Conservation (phyloP, 768 basidiomycete species). For the Phlebiopsis gigantea region DNA sequence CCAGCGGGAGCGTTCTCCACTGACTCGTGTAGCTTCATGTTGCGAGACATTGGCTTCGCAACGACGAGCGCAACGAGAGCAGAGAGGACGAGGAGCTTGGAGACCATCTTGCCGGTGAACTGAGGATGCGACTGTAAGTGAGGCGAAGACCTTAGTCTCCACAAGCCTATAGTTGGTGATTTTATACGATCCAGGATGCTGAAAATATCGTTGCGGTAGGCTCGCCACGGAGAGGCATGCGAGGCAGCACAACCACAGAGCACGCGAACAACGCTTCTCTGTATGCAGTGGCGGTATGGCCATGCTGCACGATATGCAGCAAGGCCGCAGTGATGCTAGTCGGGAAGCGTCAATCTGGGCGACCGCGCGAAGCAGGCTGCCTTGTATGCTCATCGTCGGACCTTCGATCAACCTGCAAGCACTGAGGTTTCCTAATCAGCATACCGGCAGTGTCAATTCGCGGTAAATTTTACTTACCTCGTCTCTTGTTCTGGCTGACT, state of each 20-base stretch:
- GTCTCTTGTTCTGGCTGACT: neutral
- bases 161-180: neutral
- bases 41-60: conserved; percentile 5
- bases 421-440: too few relatives aligned
- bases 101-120: conserved; percentile 3
- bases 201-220: neutral
- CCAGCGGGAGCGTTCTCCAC: conserved; percentile 12
- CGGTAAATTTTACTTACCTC: neutral
- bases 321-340: neutral
- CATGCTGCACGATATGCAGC: neutral
- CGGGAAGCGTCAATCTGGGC: neutral
- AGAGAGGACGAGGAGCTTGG: conserved; percentile 6
- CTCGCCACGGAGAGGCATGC: neutral
- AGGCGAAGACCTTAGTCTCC: too few relatives aligned
- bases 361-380: neutral
- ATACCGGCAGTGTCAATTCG: too few relatives aligned
- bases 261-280: neutral
- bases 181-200: neutral
- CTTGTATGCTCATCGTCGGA: neutral
- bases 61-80: conserved; percentile 8
- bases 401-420: too few relatives aligned
- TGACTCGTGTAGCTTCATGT: conserved; percentile 15
- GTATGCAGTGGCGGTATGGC: neutral
- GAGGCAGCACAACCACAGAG: too few relatives aligned
- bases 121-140: neutral